Percentiles rank a stretch among this genome's conserved stretches.
phyloP scores from a whole-genome alignment of 495 filamentous ascomycete genomes.

The Echria macrotheca region DNA sequence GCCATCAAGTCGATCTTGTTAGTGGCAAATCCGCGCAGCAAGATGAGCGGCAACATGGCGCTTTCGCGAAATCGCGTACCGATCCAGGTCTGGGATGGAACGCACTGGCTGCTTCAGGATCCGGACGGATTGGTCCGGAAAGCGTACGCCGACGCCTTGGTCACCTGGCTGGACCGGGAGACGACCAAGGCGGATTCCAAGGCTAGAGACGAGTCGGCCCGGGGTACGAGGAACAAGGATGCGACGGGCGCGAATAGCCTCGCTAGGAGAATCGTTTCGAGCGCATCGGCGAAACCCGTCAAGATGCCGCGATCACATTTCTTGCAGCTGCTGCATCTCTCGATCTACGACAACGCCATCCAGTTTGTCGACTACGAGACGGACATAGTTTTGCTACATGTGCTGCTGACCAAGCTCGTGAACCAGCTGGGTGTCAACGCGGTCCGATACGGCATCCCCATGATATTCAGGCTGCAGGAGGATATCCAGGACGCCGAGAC shows the following conservation, averaged over 20 bases:
- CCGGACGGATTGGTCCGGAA: conserved; percentile 67
- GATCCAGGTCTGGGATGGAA: conserved; percentile 82
- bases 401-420: conserved; percentile 66
- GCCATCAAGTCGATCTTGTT: conserved; percentile 73
- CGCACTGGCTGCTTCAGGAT: conserved; percentile 82
- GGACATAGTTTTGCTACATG: conserved; percentile 69
- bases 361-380: conserved; percentile 62
- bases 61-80: conserved; percentile 68
- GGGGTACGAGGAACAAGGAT: conserved; percentile 34
- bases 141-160: conserved; percentile 75
- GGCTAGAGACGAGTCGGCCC: conserved; percentile 50
- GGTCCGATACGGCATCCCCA: conserved; percentile 69
- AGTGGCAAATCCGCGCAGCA: conserved; percentile 64
- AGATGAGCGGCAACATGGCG: conserved; percentile 52
- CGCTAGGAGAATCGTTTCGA: conserved; percentile 64
- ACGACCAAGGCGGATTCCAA: conserved; percentile 62
- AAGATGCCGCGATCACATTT: conserved; percentile 59
- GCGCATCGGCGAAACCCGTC: conserved; percentile 54
- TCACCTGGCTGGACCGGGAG: conserved; percentile 77
- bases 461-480: conserved; percentile 83
- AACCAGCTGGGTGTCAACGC: conserved; percentile 80
- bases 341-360: conserved; percentile 77
- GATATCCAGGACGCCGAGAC: conserved; percentile 64
- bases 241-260: conserved; percentile 22
- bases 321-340: conserved; percentile 77